Percentiles rank a stretch among this genome's conserved stretches.
Conservation (phyloP, 2,329 filamentous ascomycete genomes). For the Hypomyces rosellus region DNA sequence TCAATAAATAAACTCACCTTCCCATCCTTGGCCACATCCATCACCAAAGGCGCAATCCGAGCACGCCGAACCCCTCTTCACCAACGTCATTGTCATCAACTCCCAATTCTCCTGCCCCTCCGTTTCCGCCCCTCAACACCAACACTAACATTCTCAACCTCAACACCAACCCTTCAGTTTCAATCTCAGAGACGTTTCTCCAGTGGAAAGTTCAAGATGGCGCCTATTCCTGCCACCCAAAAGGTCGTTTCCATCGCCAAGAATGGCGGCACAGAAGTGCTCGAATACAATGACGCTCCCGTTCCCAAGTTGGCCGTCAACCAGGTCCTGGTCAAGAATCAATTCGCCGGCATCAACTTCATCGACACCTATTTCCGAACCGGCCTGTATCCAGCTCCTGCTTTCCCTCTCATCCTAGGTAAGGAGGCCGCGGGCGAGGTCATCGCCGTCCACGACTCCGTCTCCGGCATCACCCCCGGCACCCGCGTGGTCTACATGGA, state of each 20-base stretch:
- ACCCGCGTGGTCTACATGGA: conserved; percentile 67
- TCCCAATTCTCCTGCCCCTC: neutral
- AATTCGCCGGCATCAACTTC: conserved; percentile 75
- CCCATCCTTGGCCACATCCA: conserved; percentile 4
- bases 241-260: conserved; percentile 61
- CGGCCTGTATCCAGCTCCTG: conserved; percentile 66
- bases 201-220: conserved; percentile 42
- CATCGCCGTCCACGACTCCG: conserved; percentile 50
- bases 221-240: conserved; percentile 65
- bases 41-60: too few species aligned
- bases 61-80: neutral
- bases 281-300: conserved; percentile 62
- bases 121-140: neutral
- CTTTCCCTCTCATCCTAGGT: conserved; percentile 68
- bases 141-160: neutral
- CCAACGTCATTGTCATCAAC: neutral
- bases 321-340: conserved; percentile 74
- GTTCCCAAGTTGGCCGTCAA: conserved; percentile 63
- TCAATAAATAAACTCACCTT: neutral
- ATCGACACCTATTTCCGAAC: conserved; percentile 89
- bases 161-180: neutral
- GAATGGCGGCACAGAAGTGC: conserved; percentile 61
- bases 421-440: conserved; percentile 72
- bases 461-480: conserved; percentile 53
- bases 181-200: conserved; percentile 6